Conservation (phyloP, 768 basidiomycete species). For the Tylopilus felleus region DNA sequence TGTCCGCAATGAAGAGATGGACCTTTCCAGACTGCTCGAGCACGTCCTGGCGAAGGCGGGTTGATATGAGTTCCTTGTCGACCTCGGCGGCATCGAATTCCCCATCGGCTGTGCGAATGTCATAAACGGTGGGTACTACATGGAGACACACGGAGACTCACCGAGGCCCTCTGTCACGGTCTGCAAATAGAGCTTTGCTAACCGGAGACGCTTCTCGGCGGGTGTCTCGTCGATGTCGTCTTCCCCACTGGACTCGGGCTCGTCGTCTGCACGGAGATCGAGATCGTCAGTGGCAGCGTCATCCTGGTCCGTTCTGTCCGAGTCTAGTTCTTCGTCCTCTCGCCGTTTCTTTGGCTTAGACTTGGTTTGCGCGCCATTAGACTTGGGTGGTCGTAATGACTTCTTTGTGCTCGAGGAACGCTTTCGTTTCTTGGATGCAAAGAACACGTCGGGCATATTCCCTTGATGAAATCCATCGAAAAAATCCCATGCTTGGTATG, state of each 20-base stretch:
- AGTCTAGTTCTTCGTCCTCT: constrained; percentile 63
- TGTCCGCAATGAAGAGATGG: constrained; percentile 75
- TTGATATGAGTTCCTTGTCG: constrained; percentile 87
- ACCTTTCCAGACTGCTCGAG: constrained; percentile 86
- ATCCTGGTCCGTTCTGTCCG: constrained; percentile 56
- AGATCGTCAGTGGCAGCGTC: constrained; percentile 62
- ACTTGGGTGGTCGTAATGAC: constrained; percentile 18
- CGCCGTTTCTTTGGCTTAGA: constrained; percentile 22
- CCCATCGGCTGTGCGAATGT: constrained; percentile 54
- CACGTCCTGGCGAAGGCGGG: constrained; percentile 89
- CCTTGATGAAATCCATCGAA: constrained; percentile 3
- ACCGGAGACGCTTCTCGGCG: constrained; percentile 84
- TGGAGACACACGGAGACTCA: constrained; percentile 31
- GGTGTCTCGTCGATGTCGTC: constrained; percentile 90
- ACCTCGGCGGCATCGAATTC: constrained; percentile 96
- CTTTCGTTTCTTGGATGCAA: constrained; percentile 66
- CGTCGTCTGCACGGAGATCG: constrained; percentile 61
- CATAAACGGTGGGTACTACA: constrained; percentile 1
- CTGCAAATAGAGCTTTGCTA: constrained; percentile 89
- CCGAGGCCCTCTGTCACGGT: constrained; percentile 74
- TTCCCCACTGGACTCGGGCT: constrained; percentile 64
- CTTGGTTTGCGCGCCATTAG: constrained; percentile 19
- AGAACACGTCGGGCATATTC: constrained; percentile 82
- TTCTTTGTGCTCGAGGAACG: constrained; percentile 35
- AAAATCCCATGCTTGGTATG: constrained; percentile 16